A percentile compares a stretch with the other conserved stretches of the same genome.
Conservation (phyloP, 805 yeast species). For the Metschnikowia gelsemii region DNA sequence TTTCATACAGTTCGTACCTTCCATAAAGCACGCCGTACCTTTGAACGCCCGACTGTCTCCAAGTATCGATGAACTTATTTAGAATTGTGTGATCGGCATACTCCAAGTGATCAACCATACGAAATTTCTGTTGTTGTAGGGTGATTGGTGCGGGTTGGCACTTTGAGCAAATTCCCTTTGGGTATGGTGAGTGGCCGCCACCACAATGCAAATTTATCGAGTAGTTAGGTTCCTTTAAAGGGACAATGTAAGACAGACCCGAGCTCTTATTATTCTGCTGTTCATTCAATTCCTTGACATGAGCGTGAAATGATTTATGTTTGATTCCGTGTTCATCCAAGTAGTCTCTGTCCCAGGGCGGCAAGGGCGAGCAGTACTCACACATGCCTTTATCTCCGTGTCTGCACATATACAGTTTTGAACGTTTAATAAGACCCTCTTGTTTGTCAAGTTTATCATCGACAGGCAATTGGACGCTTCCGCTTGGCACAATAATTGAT, state of each 20-base stretch:
- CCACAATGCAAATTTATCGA: slow-evolving; percentile 63
- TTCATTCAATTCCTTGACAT: slow-evolving; percentile 70
- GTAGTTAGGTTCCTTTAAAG: slow-evolving; percentile 70
- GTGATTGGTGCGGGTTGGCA: slow-evolving; percentile 97
- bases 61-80: slow-evolving; percentile 80
- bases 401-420: slow-evolving; percentile 63
- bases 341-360: slow-evolving; percentile 88
- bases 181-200: slow-evolving; percentile 91
- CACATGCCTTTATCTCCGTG: slow-evolving; percentile 97
- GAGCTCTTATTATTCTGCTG: slow-evolving; percentile 58
- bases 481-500: neutral
- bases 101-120: slow-evolving; percentile 98
- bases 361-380: slow-evolving; percentile 92
- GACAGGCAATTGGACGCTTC: slow-evolving; percentile 55
- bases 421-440: slow-evolving; percentile 71
- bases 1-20: slow-evolving; percentile 68
- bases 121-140: slow-evolving; percentile 79
- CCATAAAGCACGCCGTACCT: slow-evolving; percentile 87
- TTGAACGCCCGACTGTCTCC: slow-evolving; percentile 89
- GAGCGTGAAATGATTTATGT: slow-evolving; percentile 84
- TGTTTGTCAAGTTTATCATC: slow-evolving; percentile 65
- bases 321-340: slow-evolving; percentile 75
- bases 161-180: slow-evolving; percentile 89
- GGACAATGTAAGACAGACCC: slow-evolving; percentile 70
- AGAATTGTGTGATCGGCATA: slow-evolving; percentile 72